Conservation (phyloP, 345 rosid species). For the Bruguiera parviflora region DNA sequence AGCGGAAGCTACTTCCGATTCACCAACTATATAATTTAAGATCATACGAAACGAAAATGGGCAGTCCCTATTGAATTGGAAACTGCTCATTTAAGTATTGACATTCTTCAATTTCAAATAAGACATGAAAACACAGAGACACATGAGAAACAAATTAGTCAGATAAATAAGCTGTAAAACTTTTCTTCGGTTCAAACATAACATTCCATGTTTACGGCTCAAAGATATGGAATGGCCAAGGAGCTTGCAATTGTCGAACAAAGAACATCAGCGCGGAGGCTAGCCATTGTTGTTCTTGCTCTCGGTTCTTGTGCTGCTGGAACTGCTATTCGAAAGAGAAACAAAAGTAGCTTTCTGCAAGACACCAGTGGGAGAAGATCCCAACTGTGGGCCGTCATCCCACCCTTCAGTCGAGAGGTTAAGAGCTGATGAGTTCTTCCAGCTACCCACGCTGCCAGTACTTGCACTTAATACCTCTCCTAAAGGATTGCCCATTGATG, state of each 20-base stretch:
- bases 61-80: too few species aligned
- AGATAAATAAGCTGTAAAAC: too few species aligned
- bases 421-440: conserved; percentile 29
- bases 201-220: too few species aligned
- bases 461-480: conserved; percentile 58
- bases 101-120: too few species aligned
- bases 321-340: conserved; percentile 61
- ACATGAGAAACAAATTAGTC: too few species aligned
- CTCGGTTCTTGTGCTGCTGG: conserved; percentile 50
- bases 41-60: too few species aligned
- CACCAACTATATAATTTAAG: too few species aligned
- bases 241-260: conserved; percentile 29
- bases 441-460: conserved; percentile 15
- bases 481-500: conserved; percentile 57
- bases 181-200: too few species aligned
- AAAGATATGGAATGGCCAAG: too few species aligned
- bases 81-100: too few species aligned
- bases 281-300: conserved; percentile 36
- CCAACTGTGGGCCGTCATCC: conserved; percentile 43
- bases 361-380: conserved; percentile 63
- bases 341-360: conserved; percentile 49
- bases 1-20: too few species aligned
- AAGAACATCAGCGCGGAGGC: conserved; percentile 26
- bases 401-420: conserved; percentile 32
- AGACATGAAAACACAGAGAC: too few species aligned